Percentiles rank a stretch among this genome's conserved stretches.
Conservation (phyloP, 345 rosid species). For the Bretschneidera sinensis region DNA sequence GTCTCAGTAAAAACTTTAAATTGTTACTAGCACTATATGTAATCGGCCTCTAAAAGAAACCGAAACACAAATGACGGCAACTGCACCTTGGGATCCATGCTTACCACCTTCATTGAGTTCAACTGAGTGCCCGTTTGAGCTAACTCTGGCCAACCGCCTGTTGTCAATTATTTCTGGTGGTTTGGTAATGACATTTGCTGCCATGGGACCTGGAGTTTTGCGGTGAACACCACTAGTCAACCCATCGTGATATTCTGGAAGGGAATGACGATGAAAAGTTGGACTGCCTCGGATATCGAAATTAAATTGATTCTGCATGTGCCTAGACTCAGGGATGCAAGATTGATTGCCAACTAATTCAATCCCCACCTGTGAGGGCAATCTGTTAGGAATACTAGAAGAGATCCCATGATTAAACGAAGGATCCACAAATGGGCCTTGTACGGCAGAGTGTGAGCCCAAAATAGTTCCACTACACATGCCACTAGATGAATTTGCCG, state of each 20-base stretch:
- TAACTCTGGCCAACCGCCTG: conserved; percentile 26
- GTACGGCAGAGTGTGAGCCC: conserved; percentile 24
- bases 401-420: too few species aligned
- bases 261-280: conserved; percentile 40
- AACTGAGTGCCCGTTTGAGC: conserved; percentile 36
- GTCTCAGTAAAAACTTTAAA: background rate
- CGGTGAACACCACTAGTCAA: conserved; percentile 20
- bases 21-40: background rate
- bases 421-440: conserved; percentile 27
- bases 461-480: conserved; percentile 29
- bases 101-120: conserved; percentile 46
- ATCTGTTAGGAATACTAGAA: too few species aligned
- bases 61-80: conserved; percentile 8
- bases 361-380: too few species aligned
- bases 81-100: conserved; percentile 12
- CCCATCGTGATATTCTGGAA: conserved; percentile 49
- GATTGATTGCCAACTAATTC: too few species aligned
- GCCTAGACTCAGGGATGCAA: conserved; percentile 28
- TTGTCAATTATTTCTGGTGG: conserved; percentile 34
- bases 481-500: conserved; percentile 22
- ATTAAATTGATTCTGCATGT: conserved; percentile 21
- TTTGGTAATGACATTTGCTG: conserved; percentile 27
- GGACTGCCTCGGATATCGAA: conserved; percentile 28
- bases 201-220: conserved; percentile 23
- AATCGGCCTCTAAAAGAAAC: background rate